Base-by-base conservation (phyloP, 139 green algal genomes). In the Tetradesmus lagerheimii region DNA sequence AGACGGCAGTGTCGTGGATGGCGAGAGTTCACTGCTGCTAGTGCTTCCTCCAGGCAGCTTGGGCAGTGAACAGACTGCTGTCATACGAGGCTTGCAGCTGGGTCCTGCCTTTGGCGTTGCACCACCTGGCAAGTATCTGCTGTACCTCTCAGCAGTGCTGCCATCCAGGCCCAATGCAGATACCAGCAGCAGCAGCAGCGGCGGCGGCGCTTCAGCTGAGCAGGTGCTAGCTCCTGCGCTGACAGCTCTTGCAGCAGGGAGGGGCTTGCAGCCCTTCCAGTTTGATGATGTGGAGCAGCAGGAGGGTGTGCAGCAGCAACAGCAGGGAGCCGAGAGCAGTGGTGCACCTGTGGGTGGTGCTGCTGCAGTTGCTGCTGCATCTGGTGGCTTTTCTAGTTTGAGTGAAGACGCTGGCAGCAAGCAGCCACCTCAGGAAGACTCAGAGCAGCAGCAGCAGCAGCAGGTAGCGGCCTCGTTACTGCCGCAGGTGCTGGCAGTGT, bases 81-180 rank as follows among this genome's bases (percentile, higher is more conserved):
- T 80, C 31, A 83, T 94, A 4, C 79, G 86, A 12, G 86, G 50
- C 20, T 57, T 94, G 74, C 89, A 91, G 91, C 50, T 87, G n/a
- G 86, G 91, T 0, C 64, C 86, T 8, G 67, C 75, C 2, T 50
- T 89, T 20, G 31, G 20, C 4, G 89, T 92, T 0, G 66, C 79
- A 37, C 91, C 89, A 4, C n/a, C 74, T 29, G 91, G 91, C 16
- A 87, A 81, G 85, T 90, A 75, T 35, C 90, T 92, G 62, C 81
- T 93, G 87, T 87, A 87, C 64, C 64, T 87, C 37, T 74, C 77
- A 53, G 87, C 87, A 50, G 47, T 81, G 16, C 38, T 86, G 57
- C 38, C 77, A 4, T 39, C 23, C 57, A 57, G 23, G 18, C 6
- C 0, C 34, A 18, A 11, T 25, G 45, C 5, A 37, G 15, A 45